Evolutionary conservation across 2,329 filamentous ascomycete genomes (phyloP).

Genomic region (Colletotrichum godetiae): DNA sequence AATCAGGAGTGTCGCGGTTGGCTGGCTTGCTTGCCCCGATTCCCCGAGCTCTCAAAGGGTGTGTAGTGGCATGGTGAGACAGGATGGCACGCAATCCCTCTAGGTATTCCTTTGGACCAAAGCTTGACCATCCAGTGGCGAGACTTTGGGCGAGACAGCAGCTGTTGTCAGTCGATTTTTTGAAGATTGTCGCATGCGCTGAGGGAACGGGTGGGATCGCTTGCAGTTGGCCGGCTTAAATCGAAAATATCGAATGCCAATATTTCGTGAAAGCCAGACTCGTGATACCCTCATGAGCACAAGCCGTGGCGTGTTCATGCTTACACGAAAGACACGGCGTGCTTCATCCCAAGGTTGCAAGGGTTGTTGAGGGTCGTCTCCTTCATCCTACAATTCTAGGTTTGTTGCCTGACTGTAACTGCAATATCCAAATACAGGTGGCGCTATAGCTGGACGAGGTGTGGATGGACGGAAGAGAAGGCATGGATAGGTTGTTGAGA

Average conservation of each 20-base stretch:
- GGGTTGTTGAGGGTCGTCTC: background rate
- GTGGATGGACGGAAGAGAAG: slow-evolving; percentile 2
- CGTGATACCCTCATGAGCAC: slow-evolving; percentile 31
- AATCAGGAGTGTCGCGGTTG: slow-evolving; percentile 31
- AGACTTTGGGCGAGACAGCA: slow-evolving; percentile 27
- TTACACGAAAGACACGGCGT: slow-evolving; percentile 5
- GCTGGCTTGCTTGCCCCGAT: slow-evolving; percentile 14
- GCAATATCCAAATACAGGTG: background rate
- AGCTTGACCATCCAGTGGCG: slow-evolving; percentile 22
- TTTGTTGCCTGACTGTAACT: background rate
- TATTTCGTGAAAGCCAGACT: background rate
- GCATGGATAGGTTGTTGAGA: background rate
- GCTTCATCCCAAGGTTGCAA: background rate
- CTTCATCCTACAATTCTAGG: background rate
- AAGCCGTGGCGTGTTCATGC: slow-evolving; percentile 5
- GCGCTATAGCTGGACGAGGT: slow-evolving; percentile 8
- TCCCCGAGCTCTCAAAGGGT: background rate
- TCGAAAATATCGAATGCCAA: background rate
- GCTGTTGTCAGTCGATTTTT: slow-evolving; percentile 33
- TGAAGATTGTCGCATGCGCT: background rate
- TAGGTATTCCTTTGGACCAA: background rate
- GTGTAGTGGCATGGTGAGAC: slow-evolving; percentile 32
- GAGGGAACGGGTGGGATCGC: background rate
- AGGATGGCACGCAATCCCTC: slow-evolving; percentile 6
- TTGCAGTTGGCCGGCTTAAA: slow-evolving; percentile 6